These are phyloP conservation scores for Pseudocercospora vitis DNA, from an alignment of 2,329 filamentous ascomycete species.

Conservation along the genomic window DNA sequence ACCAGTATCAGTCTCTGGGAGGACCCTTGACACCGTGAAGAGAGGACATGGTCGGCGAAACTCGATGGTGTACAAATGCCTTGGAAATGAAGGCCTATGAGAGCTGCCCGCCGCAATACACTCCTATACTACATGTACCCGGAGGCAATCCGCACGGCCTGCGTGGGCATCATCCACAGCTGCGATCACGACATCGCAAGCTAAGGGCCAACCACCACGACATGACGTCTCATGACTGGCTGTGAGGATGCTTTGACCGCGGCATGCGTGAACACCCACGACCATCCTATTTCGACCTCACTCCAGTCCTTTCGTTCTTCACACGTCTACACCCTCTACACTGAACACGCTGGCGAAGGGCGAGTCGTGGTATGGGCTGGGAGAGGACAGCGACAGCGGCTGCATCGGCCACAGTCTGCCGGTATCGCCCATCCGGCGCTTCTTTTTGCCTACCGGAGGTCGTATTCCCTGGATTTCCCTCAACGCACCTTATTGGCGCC, in stretches of 20 bases:
- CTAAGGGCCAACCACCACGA: background rate
- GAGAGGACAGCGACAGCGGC: background rate
- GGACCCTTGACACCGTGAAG: too few species aligned
- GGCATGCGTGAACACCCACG: background rate
- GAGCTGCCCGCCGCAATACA: too few species aligned
- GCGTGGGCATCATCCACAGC: constrained; percentile 1
- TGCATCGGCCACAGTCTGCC: background rate
- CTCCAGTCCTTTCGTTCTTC: background rate
- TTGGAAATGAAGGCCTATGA: too few species aligned
- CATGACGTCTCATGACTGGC: background rate
- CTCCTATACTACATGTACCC: background rate
- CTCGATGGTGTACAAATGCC: too few species aligned
- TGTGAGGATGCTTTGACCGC: background rate
- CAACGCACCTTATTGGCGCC: background rate
- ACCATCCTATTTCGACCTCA: background rate
- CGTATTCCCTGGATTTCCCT: background rate
- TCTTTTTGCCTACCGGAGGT: background rate
- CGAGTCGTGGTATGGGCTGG: too few species aligned
- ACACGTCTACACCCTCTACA: background rate
- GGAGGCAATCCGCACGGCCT: background rate
- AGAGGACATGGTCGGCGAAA: too few species aligned
- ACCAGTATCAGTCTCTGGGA: too few species aligned
- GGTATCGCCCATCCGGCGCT: background rate
- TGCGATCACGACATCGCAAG: constrained; percentile 2
- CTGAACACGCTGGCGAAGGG: background rate